Conservation (phyloP, 1,284 basidiomycete genomes). For the Irpex sp. region DNA sequence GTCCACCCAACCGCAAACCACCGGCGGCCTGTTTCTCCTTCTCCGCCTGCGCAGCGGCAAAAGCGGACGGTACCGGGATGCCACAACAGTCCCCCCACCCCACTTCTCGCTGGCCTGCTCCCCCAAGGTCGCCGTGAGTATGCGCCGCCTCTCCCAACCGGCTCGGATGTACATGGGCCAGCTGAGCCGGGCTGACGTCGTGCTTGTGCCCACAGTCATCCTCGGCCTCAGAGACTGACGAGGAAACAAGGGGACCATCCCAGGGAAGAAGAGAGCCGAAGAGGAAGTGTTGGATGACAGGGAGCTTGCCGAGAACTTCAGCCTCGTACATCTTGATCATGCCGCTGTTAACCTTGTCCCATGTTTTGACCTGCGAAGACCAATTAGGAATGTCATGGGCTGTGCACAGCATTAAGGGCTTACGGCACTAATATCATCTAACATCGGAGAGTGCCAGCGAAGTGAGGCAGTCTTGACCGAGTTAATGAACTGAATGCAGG, state of each 20-base stretch:
- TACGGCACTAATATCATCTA: slow-evolving; percentile 95
- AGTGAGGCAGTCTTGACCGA: slow-evolving; percentile 95
- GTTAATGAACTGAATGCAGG: slow-evolving; percentile 96
- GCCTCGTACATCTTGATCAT: slow-evolving; percentile 99
- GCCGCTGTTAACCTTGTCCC: slow-evolving; percentile 96
- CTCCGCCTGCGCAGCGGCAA: slow-evolving; percentile 66
- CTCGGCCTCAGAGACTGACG: slow-evolving; percentile 30
- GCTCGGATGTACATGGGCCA: not conserved
- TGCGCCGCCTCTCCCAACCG: slow-evolving; percentile 36
- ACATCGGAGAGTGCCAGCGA: slow-evolving; percentile 98
- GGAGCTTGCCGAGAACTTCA: slow-evolving; percentile 93
- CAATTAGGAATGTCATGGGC: not conserved
- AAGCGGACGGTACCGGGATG: slow-evolving; percentile 82
- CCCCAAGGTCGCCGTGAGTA: slow-evolving; percentile 47
- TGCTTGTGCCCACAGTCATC: slow-evolving; percentile 20
- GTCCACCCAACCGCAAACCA: slow-evolving; percentile 43
- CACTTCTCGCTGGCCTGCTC: slow-evolving; percentile 42
- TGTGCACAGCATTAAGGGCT: slow-evolving; percentile 14
- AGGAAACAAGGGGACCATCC: slow-evolving; percentile 47
- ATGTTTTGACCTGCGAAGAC: slow-evolving; percentile 77
- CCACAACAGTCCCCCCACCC: slow-evolving; percentile 96
- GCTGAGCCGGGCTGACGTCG: slow-evolving; percentile 49
- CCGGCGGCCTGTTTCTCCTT: slow-evolving; percentile 35
- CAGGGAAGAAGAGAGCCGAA: slow-evolving; percentile 86
- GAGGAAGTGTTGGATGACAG: slow-evolving; percentile 94